Conservation (phyloP, 2,329 filamentous ascomycete species). For the Shiraia bambusicola region DNA sequence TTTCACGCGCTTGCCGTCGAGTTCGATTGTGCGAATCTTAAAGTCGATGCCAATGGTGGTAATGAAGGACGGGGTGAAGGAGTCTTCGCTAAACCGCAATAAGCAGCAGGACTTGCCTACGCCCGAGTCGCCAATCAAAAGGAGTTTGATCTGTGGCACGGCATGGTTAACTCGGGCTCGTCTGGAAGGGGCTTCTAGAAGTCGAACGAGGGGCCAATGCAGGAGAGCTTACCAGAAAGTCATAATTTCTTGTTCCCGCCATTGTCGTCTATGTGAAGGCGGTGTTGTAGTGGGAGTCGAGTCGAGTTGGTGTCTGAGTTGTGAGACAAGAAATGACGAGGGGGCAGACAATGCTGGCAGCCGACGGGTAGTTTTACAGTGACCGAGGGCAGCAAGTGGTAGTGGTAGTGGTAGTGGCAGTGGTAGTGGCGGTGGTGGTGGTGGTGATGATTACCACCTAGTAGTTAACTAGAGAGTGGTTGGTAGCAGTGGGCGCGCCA, state of each 20-base stretch:
- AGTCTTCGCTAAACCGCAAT: conserved; percentile 95
- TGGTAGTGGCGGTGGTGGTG: not conserved
- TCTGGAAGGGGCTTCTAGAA: too few relatives aligned
- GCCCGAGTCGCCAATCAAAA: conserved; percentile 94
- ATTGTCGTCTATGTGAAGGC: conserved; percentile 53
- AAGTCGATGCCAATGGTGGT: conserved; percentile 99
- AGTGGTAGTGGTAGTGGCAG: not conserved
- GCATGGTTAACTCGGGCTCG: conserved; percentile 14
- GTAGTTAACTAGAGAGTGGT: not conserved
- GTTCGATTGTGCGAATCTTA: conserved; percentile 98
- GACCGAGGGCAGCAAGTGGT: not conserved
- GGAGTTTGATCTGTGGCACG: conserved; percentile 77
- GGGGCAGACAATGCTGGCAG: conserved; percentile 1
- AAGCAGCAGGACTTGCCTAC: conserved; percentile 97
- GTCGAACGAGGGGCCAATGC: conserved; percentile 7
- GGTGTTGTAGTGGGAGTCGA: conserved; percentile 3
- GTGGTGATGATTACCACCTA: too few relatives aligned
- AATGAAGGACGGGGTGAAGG: conserved; percentile 96
- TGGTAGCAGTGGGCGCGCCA: conserved; percentile 2
- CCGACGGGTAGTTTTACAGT: not conserved
- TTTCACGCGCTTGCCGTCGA: conserved; percentile 98
- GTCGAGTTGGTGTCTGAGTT: conserved; percentile 4
- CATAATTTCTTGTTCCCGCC: conserved; percentile 98
- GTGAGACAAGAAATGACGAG: not conserved
- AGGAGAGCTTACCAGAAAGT: conserved; percentile 80